A percentile compares a stretch with the other conserved stretches of the same genome.
Evolutionary conservation across 2,329 filamentous ascomycete species (phyloP).

Genomic region (Ceratocystis lukuohia): DNA sequence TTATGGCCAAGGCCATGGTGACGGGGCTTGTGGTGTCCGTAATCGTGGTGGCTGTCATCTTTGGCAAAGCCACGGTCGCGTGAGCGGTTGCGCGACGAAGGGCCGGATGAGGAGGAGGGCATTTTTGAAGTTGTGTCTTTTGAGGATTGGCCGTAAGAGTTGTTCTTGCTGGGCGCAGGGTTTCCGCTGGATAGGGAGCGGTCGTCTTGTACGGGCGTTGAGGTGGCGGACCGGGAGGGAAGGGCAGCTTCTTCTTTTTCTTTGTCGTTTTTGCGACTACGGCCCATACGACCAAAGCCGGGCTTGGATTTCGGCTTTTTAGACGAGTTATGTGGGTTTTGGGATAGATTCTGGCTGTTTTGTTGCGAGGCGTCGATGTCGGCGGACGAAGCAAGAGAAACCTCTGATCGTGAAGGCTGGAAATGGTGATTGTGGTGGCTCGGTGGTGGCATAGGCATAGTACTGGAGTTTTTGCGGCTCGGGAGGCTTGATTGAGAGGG

Average conservation of each 20-base stretch:
- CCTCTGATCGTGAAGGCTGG: constrained; percentile 37
- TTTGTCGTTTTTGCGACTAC: constrained; percentile 38
- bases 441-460: constrained; percentile 16
- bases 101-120: constrained; percentile 22
- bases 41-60: constrained; percentile 25
- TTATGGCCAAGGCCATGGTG: constrained; percentile 29
- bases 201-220: constrained; percentile 17
- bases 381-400: constrained; percentile 37
- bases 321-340: constrained; percentile 16
- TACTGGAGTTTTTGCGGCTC: constrained; percentile 17
- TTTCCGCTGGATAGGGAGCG: constrained; percentile 14
- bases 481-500: constrained; percentile 21
- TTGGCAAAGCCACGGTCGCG: constrained; percentile 47
- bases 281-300: constrained; percentile 37
- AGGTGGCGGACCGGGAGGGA: constrained; percentile 15
- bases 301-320: constrained; percentile 43
- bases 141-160: constrained; percentile 5
- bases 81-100: constrained; percentile 55
- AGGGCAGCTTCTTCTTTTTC: constrained; percentile 32
- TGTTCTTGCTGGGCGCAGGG: constrained; percentile 1
- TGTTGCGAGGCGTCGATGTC: constrained; percentile 32
- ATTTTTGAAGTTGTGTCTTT: constrained; percentile 10
- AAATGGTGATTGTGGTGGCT: constrained; percentile 30
- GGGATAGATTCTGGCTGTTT: not conserved
- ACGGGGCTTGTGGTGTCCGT: constrained; percentile 16